These are phyloP conservation scores for Chromera velia DNA, from an alignment of 73 alveolate species.

Conservation along the genomic window DNA sequence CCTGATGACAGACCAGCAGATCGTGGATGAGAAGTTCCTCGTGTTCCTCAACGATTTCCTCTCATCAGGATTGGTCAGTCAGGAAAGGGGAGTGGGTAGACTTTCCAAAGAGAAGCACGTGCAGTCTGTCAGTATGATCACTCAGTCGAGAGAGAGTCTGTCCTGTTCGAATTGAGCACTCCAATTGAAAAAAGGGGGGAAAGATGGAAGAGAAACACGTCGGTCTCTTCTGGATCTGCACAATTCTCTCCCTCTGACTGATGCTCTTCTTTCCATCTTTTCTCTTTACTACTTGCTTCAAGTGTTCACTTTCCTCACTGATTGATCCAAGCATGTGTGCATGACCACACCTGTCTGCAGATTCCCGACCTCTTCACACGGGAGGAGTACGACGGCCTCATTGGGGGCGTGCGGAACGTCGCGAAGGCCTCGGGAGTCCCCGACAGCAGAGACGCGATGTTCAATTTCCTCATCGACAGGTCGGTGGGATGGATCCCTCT, in stretches of 20 bases:
- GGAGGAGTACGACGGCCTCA: conserved; percentile 83
- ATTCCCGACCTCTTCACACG: conserved; percentile 77
- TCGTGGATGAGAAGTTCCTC: conserved; percentile 91
- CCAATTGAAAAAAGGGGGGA: conserved; percentile 89
- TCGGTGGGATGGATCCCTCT: conserved; percentile 41
- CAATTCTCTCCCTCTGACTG: no score
- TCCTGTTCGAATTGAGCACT: no score
- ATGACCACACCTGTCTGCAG: no score
- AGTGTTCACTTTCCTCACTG: no score
- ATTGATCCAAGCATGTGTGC: no score
- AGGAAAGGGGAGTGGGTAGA: conserved; percentile 84
- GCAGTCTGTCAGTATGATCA: conserved; percentile 72
- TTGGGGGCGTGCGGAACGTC: conserved; percentile 74
- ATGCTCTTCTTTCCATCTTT: no score
- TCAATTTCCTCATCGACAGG: conserved; percentile 82
- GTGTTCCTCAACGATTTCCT: conserved; percentile 96
- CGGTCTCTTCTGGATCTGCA: no score
- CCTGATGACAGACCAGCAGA: conserved; percentile 90
- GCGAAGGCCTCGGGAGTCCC: conserved; percentile 76
- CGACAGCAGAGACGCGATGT: conserved; percentile 80
- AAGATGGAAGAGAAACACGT: conserved; percentile 78
- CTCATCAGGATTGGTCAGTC: conserved; percentile 92
- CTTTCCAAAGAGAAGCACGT: conserved; percentile 91
- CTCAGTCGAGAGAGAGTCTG: no score
- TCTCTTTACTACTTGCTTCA: no score